phyloP scores from a whole-genome alignment of 1,139 yeast genomes.

The Diutina catenulata region DNA sequence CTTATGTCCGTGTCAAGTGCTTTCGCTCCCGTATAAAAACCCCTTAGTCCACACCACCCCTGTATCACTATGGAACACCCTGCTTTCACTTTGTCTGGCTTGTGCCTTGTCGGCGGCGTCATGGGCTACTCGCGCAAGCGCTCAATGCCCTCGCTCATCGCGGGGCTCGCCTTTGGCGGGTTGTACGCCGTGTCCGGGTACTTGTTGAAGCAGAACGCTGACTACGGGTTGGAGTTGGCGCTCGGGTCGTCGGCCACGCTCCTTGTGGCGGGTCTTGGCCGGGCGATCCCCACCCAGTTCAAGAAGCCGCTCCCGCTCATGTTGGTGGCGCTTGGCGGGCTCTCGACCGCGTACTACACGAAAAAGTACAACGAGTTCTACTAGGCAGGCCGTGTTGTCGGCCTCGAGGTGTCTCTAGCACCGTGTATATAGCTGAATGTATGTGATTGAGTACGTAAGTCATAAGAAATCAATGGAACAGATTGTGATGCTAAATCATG shows the following conservation, averaged over 20 bases:
- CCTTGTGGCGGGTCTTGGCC: conserved; percentile 54
- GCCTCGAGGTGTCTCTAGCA: not conserved
- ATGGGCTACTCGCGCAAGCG: conserved; percentile 65
- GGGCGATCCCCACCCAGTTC: conserved; percentile 49
- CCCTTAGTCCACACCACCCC: too few species aligned
- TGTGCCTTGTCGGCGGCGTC: conserved; percentile 62
- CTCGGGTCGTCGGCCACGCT: conserved; percentile 58
- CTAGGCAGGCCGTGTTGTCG: not conserved
- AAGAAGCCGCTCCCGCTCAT: conserved; percentile 68
- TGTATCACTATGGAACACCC: conserved; percentile 53
- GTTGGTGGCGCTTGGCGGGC: conserved; percentile 52
- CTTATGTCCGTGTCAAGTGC: too few species aligned
- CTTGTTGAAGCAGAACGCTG: conserved; percentile 57
- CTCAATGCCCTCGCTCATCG: conserved; percentile 70
- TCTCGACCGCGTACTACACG: conserved; percentile 58
- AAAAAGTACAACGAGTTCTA: conserved; percentile 65
- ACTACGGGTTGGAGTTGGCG: conserved; percentile 75
- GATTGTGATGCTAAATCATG: not conserved
- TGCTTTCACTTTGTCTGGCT: conserved; percentile 62
- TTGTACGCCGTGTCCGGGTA: conserved; percentile 73
- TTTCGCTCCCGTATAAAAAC: too few species aligned
- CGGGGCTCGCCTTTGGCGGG: conserved; percentile 61
- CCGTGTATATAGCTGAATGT: not conserved
- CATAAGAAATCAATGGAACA: not conserved
- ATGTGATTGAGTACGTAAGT: not conserved